Evolutionary conservation across 257 asterid genomes (phyloP), one percentile per base, ranked within the genome.

Genomic region (Petrea volubilis): DNA sequence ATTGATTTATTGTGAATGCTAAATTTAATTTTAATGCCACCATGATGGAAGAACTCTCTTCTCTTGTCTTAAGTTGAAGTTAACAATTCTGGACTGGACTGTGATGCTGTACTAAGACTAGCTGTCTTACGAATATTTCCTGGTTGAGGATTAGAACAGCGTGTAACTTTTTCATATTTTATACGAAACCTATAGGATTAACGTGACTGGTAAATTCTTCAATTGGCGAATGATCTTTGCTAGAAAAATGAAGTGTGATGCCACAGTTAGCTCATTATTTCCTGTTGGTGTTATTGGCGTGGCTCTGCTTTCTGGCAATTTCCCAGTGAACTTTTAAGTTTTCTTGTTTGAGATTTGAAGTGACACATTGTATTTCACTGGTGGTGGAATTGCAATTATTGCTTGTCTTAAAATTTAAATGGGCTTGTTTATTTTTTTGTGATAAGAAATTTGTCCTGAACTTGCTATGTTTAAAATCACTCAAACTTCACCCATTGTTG

Each of bases 191-290:
- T 34, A 38, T 59, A 1, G 41, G 38, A 51, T 52, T 59, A 20
- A 47, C 21, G 23, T 40, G 51, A 34, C 34, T 14, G 24, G 46
- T 29, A 20, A 4, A 7, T 3, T 47, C n/a, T 57, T 46, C 65
- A 56, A 6, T 61, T 44, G 58, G 72, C 56, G 53, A 67, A 60
- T 56, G 36, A 41, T 77, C 15, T 17, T 61, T 71, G 49, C 38
- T 23, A 55, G 46, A 49, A 27, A 51, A 23, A 20, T 5, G 11
- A 14, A 6, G 21, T 8, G 63, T 36, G 63, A 34, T n/a, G 7
- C 33, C 31, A 18, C 14, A 46, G 0, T 66, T 44, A 10, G 58
- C 23, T 13, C n/a, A 11, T 15, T 18, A 13, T 50, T 20, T 66
- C 38, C 25, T 43, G 11, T 70, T 44, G 60, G 51, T 33, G 50